Conservation (phyloP, 2,329 filamentous ascomycete species). For the Ilyonectria sp. region DNA sequence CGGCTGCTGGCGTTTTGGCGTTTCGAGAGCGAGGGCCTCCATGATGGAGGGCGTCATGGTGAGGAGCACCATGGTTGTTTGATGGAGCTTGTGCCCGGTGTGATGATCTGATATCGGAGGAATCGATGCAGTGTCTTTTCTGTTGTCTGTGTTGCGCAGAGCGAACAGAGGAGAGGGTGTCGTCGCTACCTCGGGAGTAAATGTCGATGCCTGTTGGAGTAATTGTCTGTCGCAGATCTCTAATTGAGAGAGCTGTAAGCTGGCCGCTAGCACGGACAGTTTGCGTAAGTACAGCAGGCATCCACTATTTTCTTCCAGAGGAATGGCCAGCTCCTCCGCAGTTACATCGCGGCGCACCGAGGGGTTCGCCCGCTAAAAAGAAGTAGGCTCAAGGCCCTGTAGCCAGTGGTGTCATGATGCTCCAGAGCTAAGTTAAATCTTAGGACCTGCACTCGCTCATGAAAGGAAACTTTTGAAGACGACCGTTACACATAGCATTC, state of each 20-base stretch:
- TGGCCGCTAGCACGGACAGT: not conserved
- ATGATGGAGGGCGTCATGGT: conserved; percentile 81
- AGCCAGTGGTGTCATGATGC: too few relatives aligned
- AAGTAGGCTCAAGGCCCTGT: not conserved
- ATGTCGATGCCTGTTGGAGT: conserved; percentile 16
- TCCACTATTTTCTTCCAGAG: conserved; percentile 9
- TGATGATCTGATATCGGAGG: too few relatives aligned
- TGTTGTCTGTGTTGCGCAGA: not conserved
- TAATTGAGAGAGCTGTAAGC: conserved; percentile 1
- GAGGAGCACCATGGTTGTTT: conserved; percentile 77
- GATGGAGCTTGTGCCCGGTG: not conserved
- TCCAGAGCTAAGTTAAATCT: too few relatives aligned
- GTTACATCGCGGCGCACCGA: not conserved
- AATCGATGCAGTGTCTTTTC: not conserved
- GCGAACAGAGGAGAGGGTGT: not conserved
- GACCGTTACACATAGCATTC: too few relatives aligned
- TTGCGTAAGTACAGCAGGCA: conserved; percentile 13
- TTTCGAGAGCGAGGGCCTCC: conserved; percentile 67
- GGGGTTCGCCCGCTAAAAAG: not conserved
- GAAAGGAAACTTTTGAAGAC: too few relatives aligned
- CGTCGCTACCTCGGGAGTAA: not conserved
- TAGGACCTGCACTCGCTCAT: too few relatives aligned
- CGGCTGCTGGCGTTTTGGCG: conserved; percentile 21
- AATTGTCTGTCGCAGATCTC: conserved; percentile 4
- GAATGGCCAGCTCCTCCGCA: not conserved